A percentile compares a stretch with the other conserved stretches of the same genome.
Evolutionary conservation across 257 asterid species (phyloP).

Genomic region (Verbena officinalis): DNA sequence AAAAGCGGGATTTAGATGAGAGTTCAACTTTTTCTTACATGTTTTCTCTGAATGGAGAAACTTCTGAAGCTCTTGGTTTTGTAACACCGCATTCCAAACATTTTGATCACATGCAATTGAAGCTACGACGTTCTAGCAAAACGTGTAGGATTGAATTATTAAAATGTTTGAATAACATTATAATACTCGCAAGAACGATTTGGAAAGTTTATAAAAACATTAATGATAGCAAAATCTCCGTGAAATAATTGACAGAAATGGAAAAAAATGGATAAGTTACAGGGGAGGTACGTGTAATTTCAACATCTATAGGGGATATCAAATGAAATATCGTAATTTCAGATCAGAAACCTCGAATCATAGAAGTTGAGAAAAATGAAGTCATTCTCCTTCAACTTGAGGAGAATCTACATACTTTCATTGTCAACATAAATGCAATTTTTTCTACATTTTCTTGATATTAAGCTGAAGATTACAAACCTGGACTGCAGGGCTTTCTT

Average conservation of each 20-base stretch:
- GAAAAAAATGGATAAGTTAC: too few species aligned
- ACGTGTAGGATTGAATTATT: too few species aligned
- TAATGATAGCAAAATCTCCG: too few species aligned
- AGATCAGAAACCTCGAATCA: too few species aligned
- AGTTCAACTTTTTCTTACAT: conserved; percentile 28
- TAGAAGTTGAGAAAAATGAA: not conserved
- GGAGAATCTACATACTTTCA: not conserved
- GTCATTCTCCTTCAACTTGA: too few species aligned
- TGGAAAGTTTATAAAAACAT: too few species aligned
- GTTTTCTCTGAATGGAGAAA: conserved; percentile 53
- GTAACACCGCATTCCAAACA: conserved; percentile 77
- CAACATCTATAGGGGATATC: too few species aligned
- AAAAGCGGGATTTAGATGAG: not conserved
- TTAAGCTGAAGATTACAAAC: conserved; percentile 28
- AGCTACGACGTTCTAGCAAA: conserved; percentile 70
- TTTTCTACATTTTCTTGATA: not conserved
- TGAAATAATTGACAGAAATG: too few species aligned
- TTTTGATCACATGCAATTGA: conserved; percentile 78
- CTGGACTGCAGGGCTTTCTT: conserved; percentile 57
- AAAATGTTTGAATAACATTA: conserved; percentile 5
- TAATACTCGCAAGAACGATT: not conserved
- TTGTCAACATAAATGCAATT: not conserved
- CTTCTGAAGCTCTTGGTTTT: conserved; percentile 61
- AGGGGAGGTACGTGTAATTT: too few species aligned
- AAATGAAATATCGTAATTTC: too few species aligned